Conservation (phyloP, 805 yeast genomes). For the Metschnikowia lunata region DNA sequence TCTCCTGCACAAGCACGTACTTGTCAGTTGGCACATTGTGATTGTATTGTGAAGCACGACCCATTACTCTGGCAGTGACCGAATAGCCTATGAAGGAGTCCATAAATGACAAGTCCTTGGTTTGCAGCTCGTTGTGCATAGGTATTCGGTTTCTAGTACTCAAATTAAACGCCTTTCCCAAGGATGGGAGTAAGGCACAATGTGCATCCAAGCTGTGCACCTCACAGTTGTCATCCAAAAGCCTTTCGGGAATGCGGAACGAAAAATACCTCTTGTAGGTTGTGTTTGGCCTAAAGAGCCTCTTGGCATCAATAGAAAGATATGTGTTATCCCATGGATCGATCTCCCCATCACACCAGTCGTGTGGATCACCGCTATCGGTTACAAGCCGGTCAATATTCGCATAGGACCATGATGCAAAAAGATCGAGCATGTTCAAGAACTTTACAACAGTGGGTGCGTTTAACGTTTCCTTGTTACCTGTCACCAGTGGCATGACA, state of each 20-base stretch:
- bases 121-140: constrained; percentile 6
- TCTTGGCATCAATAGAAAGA: constrained; percentile 33
- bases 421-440: constrained; percentile 40
- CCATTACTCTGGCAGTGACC: constrained; percentile 39
- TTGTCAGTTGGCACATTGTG: constrained; percentile 21
- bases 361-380: constrained; percentile 31
- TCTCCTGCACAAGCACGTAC: constrained; percentile 36
- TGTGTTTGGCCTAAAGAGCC: constrained; percentile 33
- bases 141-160: constrained; percentile 20
- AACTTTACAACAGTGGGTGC: constrained; percentile 33
- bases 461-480: constrained; percentile 20
- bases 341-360: constrained; percentile 44
- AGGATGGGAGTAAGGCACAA: constrained; percentile 33
- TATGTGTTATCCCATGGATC: constrained; percentile 38
- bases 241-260: constrained; percentile 37
- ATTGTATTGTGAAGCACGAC: constrained; percentile 36
- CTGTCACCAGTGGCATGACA: constrained; percentile 23
- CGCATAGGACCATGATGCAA: constrained; percentile 43
- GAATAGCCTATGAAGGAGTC: constrained; percentile 36
- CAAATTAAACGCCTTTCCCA: constrained; percentile 30
- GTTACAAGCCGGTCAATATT: constrained; percentile 29
- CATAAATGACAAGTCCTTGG: constrained; percentile 34
- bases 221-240: constrained; percentile 39
- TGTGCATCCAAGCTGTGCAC: constrained; percentile 32
- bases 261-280: constrained; percentile 41